phyloP scores from a whole-genome alignment of 345 rosid genomes.

The Alliaria petiolata region DNA sequence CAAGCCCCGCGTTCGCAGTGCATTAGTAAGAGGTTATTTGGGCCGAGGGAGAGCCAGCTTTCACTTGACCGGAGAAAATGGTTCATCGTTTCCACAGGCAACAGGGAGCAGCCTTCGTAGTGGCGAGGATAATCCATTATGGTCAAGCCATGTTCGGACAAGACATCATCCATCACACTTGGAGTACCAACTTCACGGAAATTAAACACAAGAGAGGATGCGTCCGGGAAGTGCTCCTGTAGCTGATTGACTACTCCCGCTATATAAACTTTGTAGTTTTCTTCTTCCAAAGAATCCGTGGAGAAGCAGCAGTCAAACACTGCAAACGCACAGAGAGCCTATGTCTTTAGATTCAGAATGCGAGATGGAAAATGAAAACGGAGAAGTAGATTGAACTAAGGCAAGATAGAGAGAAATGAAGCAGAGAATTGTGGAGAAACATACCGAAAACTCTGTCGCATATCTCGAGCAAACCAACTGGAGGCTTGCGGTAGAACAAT shows the following conservation, averaged over 20 bases:
- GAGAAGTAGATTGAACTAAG: neutral
- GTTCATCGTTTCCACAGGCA: slow-evolving; percentile 79
- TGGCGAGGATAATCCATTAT: slow-evolving; percentile 97
- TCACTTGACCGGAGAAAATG: slow-evolving; percentile 91
- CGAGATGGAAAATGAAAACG: neutral
- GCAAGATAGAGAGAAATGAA: neutral
- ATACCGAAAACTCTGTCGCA: slow-evolving; percentile 79
- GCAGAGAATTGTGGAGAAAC: neutral
- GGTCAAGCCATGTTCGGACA: slow-evolving; percentile 74
- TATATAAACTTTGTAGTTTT: slow-evolving; percentile 55
- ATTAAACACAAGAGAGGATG: slow-evolving; percentile 81
- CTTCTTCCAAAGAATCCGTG: slow-evolving; percentile 57
- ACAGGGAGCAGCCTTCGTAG: slow-evolving; percentile 83
- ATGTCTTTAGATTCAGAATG: slow-evolving; percentile 11
- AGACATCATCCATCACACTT: slow-evolving; percentile 49
- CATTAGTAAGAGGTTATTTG: slow-evolving; percentile 69
- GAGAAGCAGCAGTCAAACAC: slow-evolving; percentile 94
- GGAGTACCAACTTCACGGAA: slow-evolving; percentile 70
- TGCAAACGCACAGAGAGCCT: slow-evolving; percentile 23
- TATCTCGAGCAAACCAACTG: slow-evolving; percentile 92
- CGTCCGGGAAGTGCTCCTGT: slow-evolving; percentile 69
- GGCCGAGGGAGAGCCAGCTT: slow-evolving; percentile 94
- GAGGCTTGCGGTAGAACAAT: slow-evolving; percentile 79
- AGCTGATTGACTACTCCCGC: slow-evolving; percentile 66
- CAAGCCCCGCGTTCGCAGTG: slow-evolving; percentile 91